Percentiles rank a stretch among this genome's conserved stretches.
Conservation (phyloP, 768 basidiomycete genomes). For the Tricholoma flavovirens region DNA sequence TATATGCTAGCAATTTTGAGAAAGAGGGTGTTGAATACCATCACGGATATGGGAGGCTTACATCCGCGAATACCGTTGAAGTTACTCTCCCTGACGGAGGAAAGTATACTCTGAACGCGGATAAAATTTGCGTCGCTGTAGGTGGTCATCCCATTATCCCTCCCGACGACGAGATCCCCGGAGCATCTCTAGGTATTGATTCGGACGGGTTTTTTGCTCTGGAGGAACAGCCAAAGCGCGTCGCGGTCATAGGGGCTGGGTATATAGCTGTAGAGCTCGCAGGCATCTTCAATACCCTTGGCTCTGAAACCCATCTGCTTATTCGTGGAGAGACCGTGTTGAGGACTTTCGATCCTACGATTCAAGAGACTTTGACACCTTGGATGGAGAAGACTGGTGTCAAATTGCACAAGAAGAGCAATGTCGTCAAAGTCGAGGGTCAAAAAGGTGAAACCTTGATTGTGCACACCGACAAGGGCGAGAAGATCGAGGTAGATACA, state of each 20-base stretch:
- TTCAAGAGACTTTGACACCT: constrained; percentile 79
- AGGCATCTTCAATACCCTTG: constrained; percentile 87
- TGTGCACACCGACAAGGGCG: constrained; percentile 70
- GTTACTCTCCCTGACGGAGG: constrained; percentile 63
- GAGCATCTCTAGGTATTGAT: constrained; percentile 84
- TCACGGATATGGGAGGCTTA: constrained; percentile 68
- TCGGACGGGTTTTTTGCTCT: constrained; percentile 97
- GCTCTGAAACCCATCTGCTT: constrained; percentile 86
- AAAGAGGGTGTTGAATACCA: constrained; percentile 88
- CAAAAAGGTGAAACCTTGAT: constrained; percentile 65
- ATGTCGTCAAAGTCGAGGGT: constrained; percentile 74
- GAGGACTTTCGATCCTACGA: constrained; percentile 83
- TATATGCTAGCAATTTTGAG: constrained; percentile 85
- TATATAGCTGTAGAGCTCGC: constrained; percentile 98
- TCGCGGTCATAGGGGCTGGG: constrained; percentile 93
- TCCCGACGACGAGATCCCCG: constrained; percentile 73
- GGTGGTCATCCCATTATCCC: constrained; percentile 85
- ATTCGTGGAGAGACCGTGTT: constrained; percentile 89
- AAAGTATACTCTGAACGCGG: constrained; percentile 67
- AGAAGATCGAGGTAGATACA: constrained; percentile 77
- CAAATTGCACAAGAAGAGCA: constrained; percentile 72
- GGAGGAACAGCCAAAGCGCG: constrained; percentile 84
- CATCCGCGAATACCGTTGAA: constrained; percentile 63
- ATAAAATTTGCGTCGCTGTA: constrained; percentile 78
- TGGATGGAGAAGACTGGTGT: constrained; percentile 97